Conservation (phyloP, 1,139 yeast genomes). For the Geotrichum aggregatum region DNA sequence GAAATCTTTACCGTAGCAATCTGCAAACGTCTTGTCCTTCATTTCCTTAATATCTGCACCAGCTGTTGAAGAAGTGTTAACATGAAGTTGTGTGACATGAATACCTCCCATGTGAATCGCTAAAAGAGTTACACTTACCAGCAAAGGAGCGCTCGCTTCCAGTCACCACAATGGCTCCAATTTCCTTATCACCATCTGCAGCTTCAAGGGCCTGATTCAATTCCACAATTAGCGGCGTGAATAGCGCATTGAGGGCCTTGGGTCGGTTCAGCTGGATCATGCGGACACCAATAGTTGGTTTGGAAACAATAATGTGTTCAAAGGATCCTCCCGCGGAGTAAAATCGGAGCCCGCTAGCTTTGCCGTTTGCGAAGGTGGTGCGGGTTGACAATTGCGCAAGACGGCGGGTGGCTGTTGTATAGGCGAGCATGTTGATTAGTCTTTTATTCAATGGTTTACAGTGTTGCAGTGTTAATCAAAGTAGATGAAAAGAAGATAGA, state of each 20-base stretch:
- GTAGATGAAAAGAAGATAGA: background rate
- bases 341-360: background rate
- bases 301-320: constrained; percentile 42
- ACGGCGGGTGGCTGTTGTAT: constrained; percentile 3
- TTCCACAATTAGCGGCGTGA: constrained; percentile 46
- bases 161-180: constrained; percentile 48
- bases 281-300: constrained; percentile 44
- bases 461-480: too few relatives aligned
- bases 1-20: constrained; percentile 39
- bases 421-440: background rate
- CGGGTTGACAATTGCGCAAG: background rate
- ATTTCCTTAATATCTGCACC: constrained; percentile 55
- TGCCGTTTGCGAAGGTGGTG: background rate
- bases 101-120: background rate
- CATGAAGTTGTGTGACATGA: background rate
- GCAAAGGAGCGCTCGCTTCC: constrained; percentile 48
- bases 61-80: constrained; percentile 32
- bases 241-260: constrained; percentile 60
- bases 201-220: constrained; percentile 41
- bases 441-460: background rate
- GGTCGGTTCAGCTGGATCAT: constrained; percentile 62
- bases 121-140: background rate
- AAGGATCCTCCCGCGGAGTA: constrained; percentile 37
- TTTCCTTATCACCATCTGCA: constrained; percentile 42
- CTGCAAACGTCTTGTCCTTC: constrained; percentile 42